A percentile compares a stretch with the other conserved stretches of the same genome.
Conservation (phyloP, 106 monocot species). For the Acorus calamus region DNA sequence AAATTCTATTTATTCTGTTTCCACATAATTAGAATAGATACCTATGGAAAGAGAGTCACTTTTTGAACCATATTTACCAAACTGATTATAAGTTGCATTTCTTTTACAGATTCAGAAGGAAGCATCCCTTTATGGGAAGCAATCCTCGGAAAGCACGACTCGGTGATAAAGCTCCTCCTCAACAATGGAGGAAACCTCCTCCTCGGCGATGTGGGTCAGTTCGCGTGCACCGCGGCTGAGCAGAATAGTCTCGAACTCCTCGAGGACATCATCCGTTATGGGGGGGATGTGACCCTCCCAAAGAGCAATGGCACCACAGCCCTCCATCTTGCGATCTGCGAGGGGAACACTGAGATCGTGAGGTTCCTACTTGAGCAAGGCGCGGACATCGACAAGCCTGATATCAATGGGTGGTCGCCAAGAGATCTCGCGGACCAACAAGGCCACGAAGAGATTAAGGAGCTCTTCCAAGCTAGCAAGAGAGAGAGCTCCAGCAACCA, state of each 20-base stretch:
- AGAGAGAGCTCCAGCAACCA: not conserved
- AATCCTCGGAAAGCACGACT: slow-evolving; percentile 40
- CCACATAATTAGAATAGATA: no score
- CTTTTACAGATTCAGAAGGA: slow-evolving; percentile 46
- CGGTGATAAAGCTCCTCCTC: slow-evolving; percentile 29
- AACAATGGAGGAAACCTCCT: slow-evolving; percentile 47
- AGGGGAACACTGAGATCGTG: slow-evolving; percentile 48
- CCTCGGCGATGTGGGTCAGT: slow-evolving; percentile 37
- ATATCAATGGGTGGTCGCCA: slow-evolving; percentile 49
- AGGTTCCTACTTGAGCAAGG: slow-evolving; percentile 56
- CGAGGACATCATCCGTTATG: slow-evolving; percentile 35
- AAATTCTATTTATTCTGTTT: no score
- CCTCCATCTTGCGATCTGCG: slow-evolving; percentile 54
- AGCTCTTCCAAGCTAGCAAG: slow-evolving; percentile 31
- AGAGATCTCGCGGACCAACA: slow-evolving; percentile 62
- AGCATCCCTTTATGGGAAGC: slow-evolving; percentile 77
- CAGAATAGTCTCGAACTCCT: slow-evolving; percentile 48
- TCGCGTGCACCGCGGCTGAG: slow-evolving; percentile 51
- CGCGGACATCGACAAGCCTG: slow-evolving; percentile 40
- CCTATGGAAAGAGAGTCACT: no score
- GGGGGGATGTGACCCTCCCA: slow-evolving; percentile 42
- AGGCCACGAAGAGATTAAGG: slow-evolving; percentile 61
- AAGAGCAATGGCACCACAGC: slow-evolving; percentile 38
- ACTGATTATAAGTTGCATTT: no score
- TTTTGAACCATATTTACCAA: no score